phyloP scores from a whole-genome alignment of 257 asterid species.

The Linaria vulgaris region DNA sequence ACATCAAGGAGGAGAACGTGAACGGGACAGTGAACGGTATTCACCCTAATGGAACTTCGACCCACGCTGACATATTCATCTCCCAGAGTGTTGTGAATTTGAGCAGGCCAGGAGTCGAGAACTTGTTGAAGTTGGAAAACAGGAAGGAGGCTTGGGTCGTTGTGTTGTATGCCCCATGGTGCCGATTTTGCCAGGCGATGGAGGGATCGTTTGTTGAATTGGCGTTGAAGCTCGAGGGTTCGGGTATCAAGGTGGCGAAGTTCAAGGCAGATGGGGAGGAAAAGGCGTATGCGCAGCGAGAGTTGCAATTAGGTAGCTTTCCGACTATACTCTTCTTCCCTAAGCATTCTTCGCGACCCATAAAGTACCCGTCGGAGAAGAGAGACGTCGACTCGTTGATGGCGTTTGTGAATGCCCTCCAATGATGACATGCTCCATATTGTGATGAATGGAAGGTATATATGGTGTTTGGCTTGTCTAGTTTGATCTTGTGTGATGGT shows the following conservation, averaged over 20 bases:
- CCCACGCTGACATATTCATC: constrained; percentile 50
- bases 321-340: constrained; percentile 79
- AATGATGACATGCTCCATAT: constrained; percentile 25
- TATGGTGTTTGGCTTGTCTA: neutral
- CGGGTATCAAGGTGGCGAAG: constrained; percentile 78
- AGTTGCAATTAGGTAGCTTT: constrained; percentile 72
- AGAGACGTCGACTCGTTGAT: constrained; percentile 76
- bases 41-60: constrained; percentile 38
- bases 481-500: neutral
- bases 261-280: constrained; percentile 86
- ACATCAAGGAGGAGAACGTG: constrained; percentile 54
- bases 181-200: constrained; percentile 87
- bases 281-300: constrained; percentile 63
- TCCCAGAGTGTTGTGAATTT: constrained; percentile 42
- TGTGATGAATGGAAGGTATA: neutral
- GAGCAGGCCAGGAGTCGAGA: constrained; percentile 79
- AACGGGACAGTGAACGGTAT: constrained; percentile 42
- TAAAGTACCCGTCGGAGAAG: constrained; percentile 76
- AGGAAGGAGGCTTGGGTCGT: constrained; percentile 80
- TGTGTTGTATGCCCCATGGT: constrained; percentile 89
- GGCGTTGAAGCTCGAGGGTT: constrained; percentile 59
- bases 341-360: constrained; percentile 56
- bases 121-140: constrained; percentile 56
- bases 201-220: constrained; percentile 68
- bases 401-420: constrained; percentile 74